These are phyloP conservation scores for Geotrichum candidum DNA, from an alignment of 1,139 yeast genomes.

Conservation along the genomic window DNA sequence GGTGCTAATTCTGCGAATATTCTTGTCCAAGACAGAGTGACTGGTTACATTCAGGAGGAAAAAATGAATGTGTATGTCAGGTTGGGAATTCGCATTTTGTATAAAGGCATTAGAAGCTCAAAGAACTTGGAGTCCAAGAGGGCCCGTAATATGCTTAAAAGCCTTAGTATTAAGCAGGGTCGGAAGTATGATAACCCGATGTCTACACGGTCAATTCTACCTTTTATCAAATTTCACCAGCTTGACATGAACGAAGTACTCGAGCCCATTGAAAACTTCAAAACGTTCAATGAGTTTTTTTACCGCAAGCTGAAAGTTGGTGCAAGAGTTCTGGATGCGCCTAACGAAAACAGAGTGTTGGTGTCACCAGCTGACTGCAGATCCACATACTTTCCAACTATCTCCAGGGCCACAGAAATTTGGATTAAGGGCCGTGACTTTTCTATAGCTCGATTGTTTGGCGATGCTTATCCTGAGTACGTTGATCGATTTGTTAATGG, in stretches of 20 bases:
- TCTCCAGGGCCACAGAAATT: conserved; percentile 60
- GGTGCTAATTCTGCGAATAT: conserved; percentile 94
- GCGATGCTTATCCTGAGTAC: conserved; percentile 48
- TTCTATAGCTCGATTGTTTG: conserved; percentile 58
- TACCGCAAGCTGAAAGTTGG: conserved; percentile 69
- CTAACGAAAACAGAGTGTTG: conserved; percentile 44
- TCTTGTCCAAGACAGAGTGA: conserved; percentile 81
- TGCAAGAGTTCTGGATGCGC: conserved; percentile 64
- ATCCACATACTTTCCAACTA: conserved; percentile 60
- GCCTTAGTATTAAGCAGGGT: conserved; percentile 76
- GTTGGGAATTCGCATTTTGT: conserved; percentile 75
- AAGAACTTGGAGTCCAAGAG: conserved; percentile 50
- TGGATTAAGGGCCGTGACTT: conserved; percentile 91
- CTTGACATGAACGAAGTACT: conserved; percentile 67
- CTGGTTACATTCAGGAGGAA: conserved; percentile 85
- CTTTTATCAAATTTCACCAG: conserved; percentile 77
- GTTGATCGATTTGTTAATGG: conserved; percentile 50
- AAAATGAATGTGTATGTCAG: conserved; percentile 87
- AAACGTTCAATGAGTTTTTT: conserved; percentile 83
- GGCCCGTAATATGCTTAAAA: conserved; percentile 54
- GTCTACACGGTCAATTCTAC: conserved; percentile 60
- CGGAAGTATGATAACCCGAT: conserved; percentile 66
- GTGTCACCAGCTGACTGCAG: conserved; percentile 89
- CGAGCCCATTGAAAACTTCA: conserved; percentile 46
- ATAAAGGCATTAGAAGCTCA: conserved; percentile 56